These are phyloP conservation scores for Isatis tinctoria DNA, from an alignment of 345 rosid species.

Conservation along the genomic window DNA sequence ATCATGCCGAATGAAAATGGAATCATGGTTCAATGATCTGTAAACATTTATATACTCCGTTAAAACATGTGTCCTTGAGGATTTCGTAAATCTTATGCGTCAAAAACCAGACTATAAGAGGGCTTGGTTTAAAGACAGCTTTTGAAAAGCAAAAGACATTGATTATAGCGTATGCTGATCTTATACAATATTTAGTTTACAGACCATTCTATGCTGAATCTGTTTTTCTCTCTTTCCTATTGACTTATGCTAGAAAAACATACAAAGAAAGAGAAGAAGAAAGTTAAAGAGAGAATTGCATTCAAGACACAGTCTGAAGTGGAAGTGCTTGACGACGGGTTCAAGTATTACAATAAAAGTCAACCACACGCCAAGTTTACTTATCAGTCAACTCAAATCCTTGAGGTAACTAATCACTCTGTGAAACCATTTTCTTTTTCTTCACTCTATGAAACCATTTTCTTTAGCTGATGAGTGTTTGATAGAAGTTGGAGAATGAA, in stretches of 20 bases:
- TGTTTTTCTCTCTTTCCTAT: neutral
- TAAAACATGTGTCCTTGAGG: neutral
- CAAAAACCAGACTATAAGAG: neutral
- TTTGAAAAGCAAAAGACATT: neutral
- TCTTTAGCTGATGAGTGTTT: no score
- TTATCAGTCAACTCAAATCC: no score
- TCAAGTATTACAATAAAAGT: no score
- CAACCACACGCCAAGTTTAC: no score
- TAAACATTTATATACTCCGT: neutral
- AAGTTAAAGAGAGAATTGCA: slow-evolving; percentile 56
- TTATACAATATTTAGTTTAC: no score
- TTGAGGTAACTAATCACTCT: no score
- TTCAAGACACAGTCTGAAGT: slow-evolving; percentile 76
- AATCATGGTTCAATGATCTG: neutral
- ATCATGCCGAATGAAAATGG: neutral
- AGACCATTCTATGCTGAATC: neutral
- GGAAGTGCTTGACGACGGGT: slow-evolving; percentile 87
- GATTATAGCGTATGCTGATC: neutral
- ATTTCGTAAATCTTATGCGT: neutral
- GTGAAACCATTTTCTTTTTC: no score
- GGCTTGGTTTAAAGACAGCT: neutral
- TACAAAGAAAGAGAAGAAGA: slow-evolving; percentile 34
- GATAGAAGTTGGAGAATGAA: no score
- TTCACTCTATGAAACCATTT: no score
- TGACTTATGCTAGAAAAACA: slow-evolving; percentile 21